Percentiles rank a stretch among this genome's conserved stretches.
Conservation (phyloP, 306 rosid species). For the Pyrus communis region DNA sequence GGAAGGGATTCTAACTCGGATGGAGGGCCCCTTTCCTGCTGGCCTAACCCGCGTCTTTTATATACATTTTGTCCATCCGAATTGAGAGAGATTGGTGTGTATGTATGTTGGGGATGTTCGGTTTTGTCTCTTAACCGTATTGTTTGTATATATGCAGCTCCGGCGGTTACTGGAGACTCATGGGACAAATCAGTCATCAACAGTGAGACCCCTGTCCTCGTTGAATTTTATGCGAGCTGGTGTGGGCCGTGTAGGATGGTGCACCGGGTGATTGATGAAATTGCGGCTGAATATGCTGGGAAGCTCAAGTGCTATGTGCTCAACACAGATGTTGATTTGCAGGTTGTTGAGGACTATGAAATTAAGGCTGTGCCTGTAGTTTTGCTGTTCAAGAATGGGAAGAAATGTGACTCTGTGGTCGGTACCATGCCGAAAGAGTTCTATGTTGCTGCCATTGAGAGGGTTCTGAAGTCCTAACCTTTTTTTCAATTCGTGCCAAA, state of each 20-base stretch:
- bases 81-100: neutral
- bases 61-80: neutral
- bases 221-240: constrained; percentile 88
- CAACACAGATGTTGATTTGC: constrained; percentile 60
- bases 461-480: constrained; percentile 46
- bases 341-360: constrained; percentile 68
- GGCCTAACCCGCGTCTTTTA: too few species aligned
- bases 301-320: constrained; percentile 64
- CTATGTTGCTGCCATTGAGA: constrained; percentile 81
- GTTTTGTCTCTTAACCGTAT: neutral
- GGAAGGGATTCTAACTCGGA: too few species aligned
- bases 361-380: constrained; percentile 95
- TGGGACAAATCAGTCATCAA: constrained; percentile 61
- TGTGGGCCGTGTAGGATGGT: constrained; percentile 97
- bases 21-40: too few species aligned
- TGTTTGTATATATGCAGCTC: constrained; percentile 43
- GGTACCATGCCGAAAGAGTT: constrained; percentile 97
- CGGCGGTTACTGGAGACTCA: constrained; percentile 47
- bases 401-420: constrained; percentile 64
- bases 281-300: constrained; percentile 63
- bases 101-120: neutral
- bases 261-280: constrained; percentile 72
- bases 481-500: neutral
- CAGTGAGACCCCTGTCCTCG: constrained; percentile 70
- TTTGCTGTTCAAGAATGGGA: constrained; percentile 69